Evolutionary conservation across 352 stramenopile species (phyloP).

Genomic region (Phytophthora megakarya): DNA sequence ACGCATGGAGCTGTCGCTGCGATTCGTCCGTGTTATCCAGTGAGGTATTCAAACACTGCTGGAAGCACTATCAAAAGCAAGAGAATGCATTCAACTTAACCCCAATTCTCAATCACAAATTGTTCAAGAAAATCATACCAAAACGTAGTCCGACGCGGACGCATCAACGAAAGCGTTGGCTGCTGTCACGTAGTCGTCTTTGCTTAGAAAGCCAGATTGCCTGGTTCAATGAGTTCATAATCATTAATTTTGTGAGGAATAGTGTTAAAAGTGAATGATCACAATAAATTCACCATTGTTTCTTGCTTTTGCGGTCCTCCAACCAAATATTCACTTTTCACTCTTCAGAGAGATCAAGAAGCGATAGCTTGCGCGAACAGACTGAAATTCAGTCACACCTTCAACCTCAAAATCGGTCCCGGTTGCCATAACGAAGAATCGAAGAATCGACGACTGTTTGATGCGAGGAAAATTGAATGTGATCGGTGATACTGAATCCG

Average conservation of each 20-base stretch:
- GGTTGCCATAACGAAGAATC: background rate
- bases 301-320: slow-evolving; percentile 15
- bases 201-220: slow-evolving; percentile 26
- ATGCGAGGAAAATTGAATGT: background rate
- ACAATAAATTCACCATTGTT: slow-evolving; percentile 13
- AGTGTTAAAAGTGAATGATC: background rate
- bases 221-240: background rate
- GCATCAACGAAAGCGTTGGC: slow-evolving; percentile 28
- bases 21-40: background rate
- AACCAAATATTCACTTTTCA: slow-evolving; percentile 23
- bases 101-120: too few species aligned
- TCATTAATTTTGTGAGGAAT: background rate
- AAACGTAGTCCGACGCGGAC: background rate
- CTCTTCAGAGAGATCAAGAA: slow-evolving; percentile 11
- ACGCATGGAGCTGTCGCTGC: background rate
- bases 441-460: background rate
- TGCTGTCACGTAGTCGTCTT: slow-evolving; percentile 20
- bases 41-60: background rate
- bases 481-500: too few species aligned
- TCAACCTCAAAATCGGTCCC: slow-evolving; percentile 4
- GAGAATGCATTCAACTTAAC: too few species aligned
- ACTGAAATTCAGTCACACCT: slow-evolving; percentile 2
- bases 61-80: background rate
- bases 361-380: too few species aligned
- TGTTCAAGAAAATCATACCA: background rate